Percentiles rank a stretch among this genome's conserved stretches.
Evolutionary conservation across 495 filamentous ascomycete genomes (phyloP).

Genomic region (Penicillium psychrofluorescens): DNA sequence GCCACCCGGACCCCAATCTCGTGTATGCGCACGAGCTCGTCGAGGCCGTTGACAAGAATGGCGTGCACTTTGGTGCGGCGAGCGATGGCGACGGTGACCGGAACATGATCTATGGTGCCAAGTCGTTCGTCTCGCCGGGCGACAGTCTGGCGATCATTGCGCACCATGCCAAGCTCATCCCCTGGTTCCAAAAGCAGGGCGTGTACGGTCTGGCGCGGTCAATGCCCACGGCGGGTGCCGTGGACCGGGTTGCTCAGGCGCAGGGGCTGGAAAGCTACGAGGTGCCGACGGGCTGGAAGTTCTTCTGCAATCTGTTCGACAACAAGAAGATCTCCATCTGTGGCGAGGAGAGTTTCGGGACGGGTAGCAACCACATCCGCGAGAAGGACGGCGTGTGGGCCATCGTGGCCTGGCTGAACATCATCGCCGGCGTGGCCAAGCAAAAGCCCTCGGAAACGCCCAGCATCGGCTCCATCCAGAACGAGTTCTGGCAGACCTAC

Average conservation of each 20-base stretch:
- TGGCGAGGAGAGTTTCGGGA: conserved; percentile 96
- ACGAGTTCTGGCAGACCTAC: conserved; percentile 95
- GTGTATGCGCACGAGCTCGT: conserved; percentile 97
- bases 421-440: conserved; percentile 90
- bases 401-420: conserved; percentile 94
- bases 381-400: conserved; percentile 99
- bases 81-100: conserved; percentile 96
- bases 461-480: conserved; percentile 90
- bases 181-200: conserved; percentile 95
- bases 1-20: conserved; percentile 95
- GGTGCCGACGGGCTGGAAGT: conserved; percentile 98
- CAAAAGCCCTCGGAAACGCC: conserved; percentile 64
- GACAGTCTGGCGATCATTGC: conserved; percentile 97
- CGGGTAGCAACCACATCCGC: conserved; percentile 97
- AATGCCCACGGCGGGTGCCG: conserved; percentile 94
- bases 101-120: conserved; percentile 99
- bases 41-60: conserved; percentile 82
- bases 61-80: conserved; percentile 91
- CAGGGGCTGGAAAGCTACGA: conserved; percentile 91
- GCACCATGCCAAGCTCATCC: conserved; percentile 86
- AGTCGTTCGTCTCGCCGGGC: conserved; percentile 92
- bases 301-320: conserved; percentile 98
- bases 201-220: conserved; percentile 90
- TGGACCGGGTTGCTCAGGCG: conserved; percentile 90
- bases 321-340: conserved; percentile 97